Base-by-base conservation (phyloP, 768 basidiomycete species). In the Dioszegia aurantiaca region DNA sequence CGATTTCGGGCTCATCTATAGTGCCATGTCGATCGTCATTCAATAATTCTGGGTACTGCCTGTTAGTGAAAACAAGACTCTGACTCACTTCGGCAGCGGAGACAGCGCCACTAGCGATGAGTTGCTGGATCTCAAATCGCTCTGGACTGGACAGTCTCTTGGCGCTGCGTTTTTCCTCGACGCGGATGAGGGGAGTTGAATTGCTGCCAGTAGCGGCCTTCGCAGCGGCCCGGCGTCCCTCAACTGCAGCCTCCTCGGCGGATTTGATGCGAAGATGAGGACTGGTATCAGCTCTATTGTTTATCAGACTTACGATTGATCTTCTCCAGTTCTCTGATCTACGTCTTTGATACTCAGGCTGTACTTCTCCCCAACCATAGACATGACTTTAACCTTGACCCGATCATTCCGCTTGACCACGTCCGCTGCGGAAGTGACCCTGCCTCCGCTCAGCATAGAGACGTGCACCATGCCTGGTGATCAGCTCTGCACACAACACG, bases 91-190 rank as follows among this genome's bases (percentile, higher is more conserved):
- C 95, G 3, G 92, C 87, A 11, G 93, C 87, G 63, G 86, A 86
- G 55, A 97, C 83, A 16, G 86, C 89, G 41, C 95, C 95, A 28
- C 92, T 95, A 0, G 95, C 89, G 55, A 98, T 95, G 56, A 99
- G 84, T 75, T 98, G 95, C 77, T 98, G 97, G 78, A 99, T 93
- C 80, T 99, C 95, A 92, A 95, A 99, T 27, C 95, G 85, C 77
- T 99, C 95, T 1, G 95, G 95, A 6, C 89, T 92, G 0, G 93
- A 93, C 57, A 98, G 80, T 16, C 94, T 84, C 71, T 91, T 92
- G 86, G 66, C 61, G 14, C 68, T 63, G 48, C 68, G 66, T 14
- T 69, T 65, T 45, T 74, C 75, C 33, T 76, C 75, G 11, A 76
- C 75, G 26, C 68, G 68, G 36, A 77, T 58, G 4, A 97, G 80